Evolutionary conservation across 2,329 filamentous ascomycete species (phyloP).

Genomic region (Arthrobotrys musiformis): DNA sequence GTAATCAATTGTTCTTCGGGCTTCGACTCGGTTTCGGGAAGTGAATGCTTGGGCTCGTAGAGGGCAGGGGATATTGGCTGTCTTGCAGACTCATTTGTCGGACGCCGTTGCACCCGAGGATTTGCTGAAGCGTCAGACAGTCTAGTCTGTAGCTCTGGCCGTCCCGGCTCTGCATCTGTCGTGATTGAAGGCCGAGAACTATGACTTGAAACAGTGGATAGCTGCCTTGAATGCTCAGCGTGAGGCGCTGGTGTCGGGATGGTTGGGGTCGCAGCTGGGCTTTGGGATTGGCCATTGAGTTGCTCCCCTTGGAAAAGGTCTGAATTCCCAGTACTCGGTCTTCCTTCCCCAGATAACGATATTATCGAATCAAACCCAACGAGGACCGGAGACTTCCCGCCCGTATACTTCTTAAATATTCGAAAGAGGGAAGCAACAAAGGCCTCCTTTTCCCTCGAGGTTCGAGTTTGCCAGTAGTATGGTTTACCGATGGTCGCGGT

Average conservation of each 20-base stretch:
- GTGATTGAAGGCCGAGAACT: slow-evolving; percentile 33
- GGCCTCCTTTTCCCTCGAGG: slow-evolving; percentile 96
- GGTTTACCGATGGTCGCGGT: slow-evolving; percentile 88
- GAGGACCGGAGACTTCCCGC: slow-evolving; percentile 81
- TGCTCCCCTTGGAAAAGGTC: slow-evolving; percentile 38
- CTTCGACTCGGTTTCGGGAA: background rate
- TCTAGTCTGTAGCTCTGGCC: slow-evolving; percentile 20
- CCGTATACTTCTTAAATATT: slow-evolving; percentile 96
- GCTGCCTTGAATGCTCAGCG: slow-evolving; percentile 21
- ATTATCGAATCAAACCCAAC: slow-evolving; percentile 76
- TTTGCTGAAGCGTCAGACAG: slow-evolving; percentile 19
- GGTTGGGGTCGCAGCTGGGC: slow-evolving; percentile 28
- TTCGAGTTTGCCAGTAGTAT: slow-evolving; percentile 96
- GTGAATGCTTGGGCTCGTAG: slow-evolving; percentile 13
- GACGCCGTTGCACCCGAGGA: slow-evolving; percentile 40
- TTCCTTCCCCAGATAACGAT: slow-evolving; percentile 31
- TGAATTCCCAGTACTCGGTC: slow-evolving; percentile 45
- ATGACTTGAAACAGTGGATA: slow-evolving; percentile 24
- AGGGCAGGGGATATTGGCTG: slow-evolving; percentile 19
- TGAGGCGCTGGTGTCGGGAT: slow-evolving; percentile 9
- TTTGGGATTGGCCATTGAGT: slow-evolving; percentile 30
- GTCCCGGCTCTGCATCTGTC: slow-evolving; percentile 25
- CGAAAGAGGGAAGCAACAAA: slow-evolving; percentile 97
- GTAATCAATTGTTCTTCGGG: background rate
- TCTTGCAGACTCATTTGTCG: slow-evolving; percentile 43